These are phyloP conservation scores for Alternaria consortialis DNA, from an alignment of 2,329 filamentous ascomycete species.

Conservation along the genomic window DNA sequence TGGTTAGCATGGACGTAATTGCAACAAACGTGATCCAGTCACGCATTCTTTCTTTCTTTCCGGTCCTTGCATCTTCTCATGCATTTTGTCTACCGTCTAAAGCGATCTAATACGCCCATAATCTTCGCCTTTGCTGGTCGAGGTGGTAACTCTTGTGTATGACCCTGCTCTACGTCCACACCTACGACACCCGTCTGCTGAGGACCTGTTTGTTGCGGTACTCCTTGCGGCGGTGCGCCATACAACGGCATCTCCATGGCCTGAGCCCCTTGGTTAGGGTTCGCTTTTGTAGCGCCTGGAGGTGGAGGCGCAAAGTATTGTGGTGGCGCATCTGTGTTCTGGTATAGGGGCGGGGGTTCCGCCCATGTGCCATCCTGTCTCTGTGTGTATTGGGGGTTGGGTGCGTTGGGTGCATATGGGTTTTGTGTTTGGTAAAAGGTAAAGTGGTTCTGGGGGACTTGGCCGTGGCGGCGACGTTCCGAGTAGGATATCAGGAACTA, in stretches of 20 bases:
- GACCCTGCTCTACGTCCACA: slow-evolving; percentile 27
- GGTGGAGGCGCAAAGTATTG: slow-evolving; percentile 46
- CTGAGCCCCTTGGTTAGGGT: slow-evolving; percentile 34
- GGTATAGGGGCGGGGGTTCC: slow-evolving; percentile 48
- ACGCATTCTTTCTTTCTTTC: background rate
- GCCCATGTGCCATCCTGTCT: slow-evolving; percentile 42
- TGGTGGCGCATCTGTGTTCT: slow-evolving; percentile 46
- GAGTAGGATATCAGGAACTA: slow-evolving; percentile 56
- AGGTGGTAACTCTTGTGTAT: slow-evolving; percentile 34
- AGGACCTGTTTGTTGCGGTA: slow-evolving; percentile 17
- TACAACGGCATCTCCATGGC: slow-evolving; percentile 43
- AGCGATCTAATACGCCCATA: slow-evolving; percentile 37
- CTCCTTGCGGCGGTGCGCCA: slow-evolving; percentile 13
- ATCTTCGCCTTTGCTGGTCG: slow-evolving; percentile 45
- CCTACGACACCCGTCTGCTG: slow-evolving; percentile 46
- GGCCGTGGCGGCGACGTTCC: slow-evolving; percentile 47
- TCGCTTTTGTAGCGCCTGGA: slow-evolving; percentile 41
- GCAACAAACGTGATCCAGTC: slow-evolving; percentile 2
- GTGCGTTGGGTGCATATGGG: slow-evolving; percentile 18
- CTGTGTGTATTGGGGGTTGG: slow-evolving; percentile 30
- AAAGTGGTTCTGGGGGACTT: slow-evolving; percentile 49
- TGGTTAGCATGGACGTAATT: background rate
- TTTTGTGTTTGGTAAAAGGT: slow-evolving; percentile 49
- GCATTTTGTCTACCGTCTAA: slow-evolving; percentile 33
- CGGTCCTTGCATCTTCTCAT: background rate